A percentile compares a stretch with the other conserved stretches of the same genome.
These are phyloP conservation scores for Chalciporus piperatus DNA, from an alignment of 768 basidiomycete genomes.

Conservation along the genomic window DNA sequence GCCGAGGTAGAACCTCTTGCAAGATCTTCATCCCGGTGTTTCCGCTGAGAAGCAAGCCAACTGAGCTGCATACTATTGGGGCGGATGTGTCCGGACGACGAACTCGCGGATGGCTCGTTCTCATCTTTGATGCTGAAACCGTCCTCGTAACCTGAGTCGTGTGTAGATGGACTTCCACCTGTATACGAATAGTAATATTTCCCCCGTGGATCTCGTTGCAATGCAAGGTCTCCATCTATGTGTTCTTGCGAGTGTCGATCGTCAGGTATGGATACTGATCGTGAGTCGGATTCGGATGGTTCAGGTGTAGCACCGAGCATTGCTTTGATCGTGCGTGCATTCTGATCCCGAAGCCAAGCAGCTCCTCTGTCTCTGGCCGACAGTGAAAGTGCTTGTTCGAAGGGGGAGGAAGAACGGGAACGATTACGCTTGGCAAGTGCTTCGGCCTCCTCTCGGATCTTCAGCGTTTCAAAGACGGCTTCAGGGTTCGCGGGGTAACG, in stretches of 20 bases:
- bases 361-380: conserved; percentile 66
- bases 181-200: conserved; percentile 78
- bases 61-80: conserved; percentile 65
- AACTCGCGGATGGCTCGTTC: conserved; percentile 23
- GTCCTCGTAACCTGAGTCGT: conserved; percentile 56
- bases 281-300: conserved; percentile 55
- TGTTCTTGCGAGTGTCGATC: conserved; percentile 38
- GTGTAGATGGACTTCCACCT: conserved; percentile 44
- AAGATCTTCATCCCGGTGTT: conserved; percentile 21
- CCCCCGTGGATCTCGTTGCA: conserved; percentile 65
- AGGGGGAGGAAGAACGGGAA: conserved; percentile 41
- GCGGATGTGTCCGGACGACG: conserved; percentile 39
- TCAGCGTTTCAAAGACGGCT: conserved; percentile 56
- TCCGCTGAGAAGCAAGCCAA: conserved; percentile 61
- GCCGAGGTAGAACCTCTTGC: conserved; percentile 7
- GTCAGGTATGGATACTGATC: conserved; percentile 38
- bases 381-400: conserved; percentile 37
- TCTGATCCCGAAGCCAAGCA: conserved; percentile 84
- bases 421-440: conserved; percentile 21
- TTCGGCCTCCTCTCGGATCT: conserved; percentile 39
- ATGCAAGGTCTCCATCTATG: conserved; percentile 58
- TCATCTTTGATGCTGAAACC: conserved; percentile 37
- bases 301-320: conserved; percentile 57
- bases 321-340: conserved; percentile 57
- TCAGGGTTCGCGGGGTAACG: conserved; percentile 41